Evolutionary conservation across 2,329 filamentous ascomycete species (phyloP), one percentile per base, ranked within the genome.

Genomic region (Elsinoe australis): DNA sequence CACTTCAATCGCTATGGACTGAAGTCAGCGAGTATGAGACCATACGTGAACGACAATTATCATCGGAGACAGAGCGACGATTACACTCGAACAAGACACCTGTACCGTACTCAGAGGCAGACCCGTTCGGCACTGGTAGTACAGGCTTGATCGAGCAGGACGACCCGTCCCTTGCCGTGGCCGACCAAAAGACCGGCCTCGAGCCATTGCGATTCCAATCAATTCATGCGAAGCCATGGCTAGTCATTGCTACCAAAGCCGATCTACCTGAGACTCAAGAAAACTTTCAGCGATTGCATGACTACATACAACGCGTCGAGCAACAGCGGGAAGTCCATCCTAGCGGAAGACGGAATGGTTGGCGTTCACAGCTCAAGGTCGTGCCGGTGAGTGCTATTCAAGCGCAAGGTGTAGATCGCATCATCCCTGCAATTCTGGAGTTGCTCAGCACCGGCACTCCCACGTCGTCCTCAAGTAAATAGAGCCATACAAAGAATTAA

Each of bases 201-300:
- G 72, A 70, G 32, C 71, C 67, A 18, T 64, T 76, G 26, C 64
- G 66, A 29, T 67, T 76, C 8, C 73, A 85, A n/a, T 79, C 83
- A 32, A 94, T 96, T 55, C 85, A 85, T n/a, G 79, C 78, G 26
- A 98, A 98, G 69, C 89, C 92, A 1, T 98, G 92, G 92, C 92
- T 94, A 59, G 89, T 95, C 4, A 81, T 95, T 34, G 90, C 87
- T 1, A 95, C 89, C 15, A 96, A 96, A 67, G 89, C 87, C 1
- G 90, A 96, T 63, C 64, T 94, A 48, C 78, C 82, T 3, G 76
- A 76, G 2, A 94, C 92, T 1, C 78, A 88, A 63, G 76, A 80
- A 18, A 94, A 92, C 61, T 98, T 87, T 63, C 67, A 65, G 28
- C 66, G 69, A 45, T 69, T 98, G 56, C 80, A 80, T 55, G 67